These are phyloP conservation scores for Diospyros lotus DNA, from an alignment of 148 eudicot species.

Conservation along the genomic window DNA sequence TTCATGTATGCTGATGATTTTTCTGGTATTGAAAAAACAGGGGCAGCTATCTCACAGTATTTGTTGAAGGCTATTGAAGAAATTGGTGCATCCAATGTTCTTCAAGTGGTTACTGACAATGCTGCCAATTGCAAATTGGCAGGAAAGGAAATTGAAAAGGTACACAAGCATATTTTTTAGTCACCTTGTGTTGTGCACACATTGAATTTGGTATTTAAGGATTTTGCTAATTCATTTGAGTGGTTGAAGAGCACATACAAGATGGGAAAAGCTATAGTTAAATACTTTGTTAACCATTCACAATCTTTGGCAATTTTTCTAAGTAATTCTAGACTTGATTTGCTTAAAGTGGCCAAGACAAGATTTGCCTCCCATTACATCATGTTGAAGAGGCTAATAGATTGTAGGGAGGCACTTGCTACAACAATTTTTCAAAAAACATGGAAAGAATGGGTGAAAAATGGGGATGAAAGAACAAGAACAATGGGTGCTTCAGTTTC, in stretches of 20 bases:
- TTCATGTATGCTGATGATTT: conserved; percentile 3
- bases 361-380: conserved; percentile 24
- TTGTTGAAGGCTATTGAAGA: neutral
- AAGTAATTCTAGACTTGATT: conserved; percentile 8
- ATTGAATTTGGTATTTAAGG: no score
- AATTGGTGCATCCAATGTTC: neutral
- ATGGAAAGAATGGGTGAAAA: conserved; percentile 11
- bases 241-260: no score
- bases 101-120: conserved; percentile 1
- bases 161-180: conserved; percentile 17
- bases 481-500: neutral
- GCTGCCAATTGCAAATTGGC: conserved; percentile 11
- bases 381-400: neutral
- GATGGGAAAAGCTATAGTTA: conserved; percentile 10
- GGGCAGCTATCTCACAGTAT: neutral
- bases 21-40: neutral
- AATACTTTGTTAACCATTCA: conserved; percentile 16
- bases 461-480: neutral
- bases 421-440: conserved; percentile 4
- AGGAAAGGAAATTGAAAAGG: conserved; percentile 11
- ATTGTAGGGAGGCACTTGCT: conserved; percentile 18
- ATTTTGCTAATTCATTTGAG: no score
- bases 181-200: no score
- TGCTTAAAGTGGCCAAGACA: conserved; percentile 27
- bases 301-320: conserved; percentile 14